A percentile compares a stretch with the other conserved stretches of the same genome.
Evolutionary conservation across 495 filamentous ascomycete genomes (phyloP).

Genomic region (Lepidopterella palustris): DNA sequence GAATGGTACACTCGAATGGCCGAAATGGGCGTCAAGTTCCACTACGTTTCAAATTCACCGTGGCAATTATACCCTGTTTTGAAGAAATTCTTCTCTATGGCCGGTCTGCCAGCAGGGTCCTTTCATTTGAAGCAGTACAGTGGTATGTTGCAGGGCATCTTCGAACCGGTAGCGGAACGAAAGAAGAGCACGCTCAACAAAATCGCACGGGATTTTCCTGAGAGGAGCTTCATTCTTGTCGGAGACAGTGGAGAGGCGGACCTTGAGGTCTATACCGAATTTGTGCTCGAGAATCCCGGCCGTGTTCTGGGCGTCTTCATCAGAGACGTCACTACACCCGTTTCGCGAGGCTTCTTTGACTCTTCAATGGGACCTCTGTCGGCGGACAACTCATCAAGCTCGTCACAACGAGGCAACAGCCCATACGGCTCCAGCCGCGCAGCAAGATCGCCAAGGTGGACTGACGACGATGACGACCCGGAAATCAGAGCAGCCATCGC

Average conservation of each 20-base stretch:
- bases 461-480: slow-evolving; percentile 34
- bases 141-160: slow-evolving; percentile 94
- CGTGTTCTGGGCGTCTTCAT: slow-evolving; percentile 84
- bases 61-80: slow-evolving; percentile 94
- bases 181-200: slow-evolving; percentile 83
- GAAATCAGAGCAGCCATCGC: slow-evolving; percentile 37
- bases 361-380: slow-evolving; percentile 47
- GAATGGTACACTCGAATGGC: slow-evolving; percentile 81
- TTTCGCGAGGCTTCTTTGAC: slow-evolving; percentile 68
- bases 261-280: slow-evolving; percentile 92
- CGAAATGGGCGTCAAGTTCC: slow-evolving; percentile 71
- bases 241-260: slow-evolving; percentile 96
- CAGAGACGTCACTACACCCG: slow-evolving; percentile 80
- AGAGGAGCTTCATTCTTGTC: slow-evolving; percentile 81
- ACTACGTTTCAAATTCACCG: slow-evolving; percentile 91
- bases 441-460: neutral
- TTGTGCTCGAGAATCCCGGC: slow-evolving; percentile 75
- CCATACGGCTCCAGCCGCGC: neutral
- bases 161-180: slow-evolving; percentile 91
- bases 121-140: slow-evolving; percentile 93
- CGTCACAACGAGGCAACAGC: slow-evolving; percentile 3
- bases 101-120: slow-evolving; percentile 76
- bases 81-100: slow-evolving; percentile 70
- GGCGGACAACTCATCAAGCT: slow-evolving; percentile 29
- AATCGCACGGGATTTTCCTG: slow-evolving; percentile 82